Base-by-base conservation (phyloP, 345 rosid species). In the Lepidium africanum region DNA sequence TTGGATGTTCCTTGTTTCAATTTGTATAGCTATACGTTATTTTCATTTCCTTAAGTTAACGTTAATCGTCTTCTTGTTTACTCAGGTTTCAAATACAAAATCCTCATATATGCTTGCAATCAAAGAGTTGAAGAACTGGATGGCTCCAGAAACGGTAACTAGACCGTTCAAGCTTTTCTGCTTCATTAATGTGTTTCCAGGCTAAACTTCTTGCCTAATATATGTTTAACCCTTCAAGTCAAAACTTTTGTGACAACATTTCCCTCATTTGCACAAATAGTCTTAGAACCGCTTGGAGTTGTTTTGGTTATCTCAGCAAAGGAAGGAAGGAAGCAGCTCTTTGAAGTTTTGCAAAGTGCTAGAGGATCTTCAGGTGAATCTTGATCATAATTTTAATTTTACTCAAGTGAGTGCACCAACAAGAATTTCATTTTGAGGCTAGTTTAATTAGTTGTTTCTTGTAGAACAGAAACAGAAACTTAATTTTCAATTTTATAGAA, bases 191-290 rank as follows among this genome's bases (percentile, higher is more conserved):
- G 47, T 41, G 17, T 17, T 68, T 40, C 14, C 30, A 16, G 38
- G 42, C 59, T 52, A 21, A 71, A 64, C 61, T 30, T 51, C 58
- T 65, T 45, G 38, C 40, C 14, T 54, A 17, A 47, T 48, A 52
- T 64, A 21, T 38, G 48, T 12, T 39, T 39, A 2, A 32, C 61
- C 17, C 74, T 74, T 64, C 84, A 89, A 96, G 97, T 78, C 21
- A 79, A 84, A 77, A 91, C 97, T 42, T 67, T 88, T 2, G 46
- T 83, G 48, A 54, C 87, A 56, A 88, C 96, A 9, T 87, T 75
- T 69, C 97, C 94, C 3, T 91, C 96, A 0, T 84, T 90, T 6
- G 96, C 96, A 65, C 82, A 89, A 81, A 87, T 91, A 51, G 88
- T 87, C 25, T 67, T 92, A 16, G 96, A 91, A 71, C 92, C 97